phyloP scores from a whole-genome alignment of 768 basidiomycete species.

The Pilatotrama ljubarskyi region DNA sequence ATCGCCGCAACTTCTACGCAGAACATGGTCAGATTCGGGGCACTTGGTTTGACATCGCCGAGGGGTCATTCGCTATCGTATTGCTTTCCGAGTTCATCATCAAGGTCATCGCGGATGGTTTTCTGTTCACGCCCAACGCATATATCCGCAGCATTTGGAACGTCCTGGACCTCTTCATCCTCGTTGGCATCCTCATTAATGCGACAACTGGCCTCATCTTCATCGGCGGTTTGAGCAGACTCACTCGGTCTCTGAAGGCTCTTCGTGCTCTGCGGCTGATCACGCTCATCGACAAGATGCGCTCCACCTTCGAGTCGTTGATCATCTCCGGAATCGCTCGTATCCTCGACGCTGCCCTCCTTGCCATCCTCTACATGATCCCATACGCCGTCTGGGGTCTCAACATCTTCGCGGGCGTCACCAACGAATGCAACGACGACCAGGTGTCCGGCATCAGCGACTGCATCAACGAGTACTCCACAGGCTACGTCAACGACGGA shows the following conservation, averaged over 20 bases:
- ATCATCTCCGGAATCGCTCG: conserved; percentile 83
- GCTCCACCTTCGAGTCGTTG: conserved; percentile 82
- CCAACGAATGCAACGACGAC: conserved; percentile 83
- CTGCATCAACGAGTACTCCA: conserved; percentile 71
- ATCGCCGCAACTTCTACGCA: conserved; percentile 71
- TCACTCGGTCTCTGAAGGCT: conserved; percentile 84
- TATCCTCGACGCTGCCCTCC: conserved; percentile 86
- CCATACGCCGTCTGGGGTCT: conserved; percentile 93
- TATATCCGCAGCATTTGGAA: conserved; percentile 95
- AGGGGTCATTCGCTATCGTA: conserved; percentile 65
- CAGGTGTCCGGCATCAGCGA: conserved; percentile 52
- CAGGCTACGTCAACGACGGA: conserved; percentile 56
- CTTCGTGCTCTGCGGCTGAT: conserved; percentile 87
- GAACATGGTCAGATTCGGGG: conserved; percentile 58
- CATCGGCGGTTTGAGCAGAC: conserved; percentile 76
- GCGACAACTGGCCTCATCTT: conserved; percentile 70
- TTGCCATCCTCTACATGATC: conserved; percentile 90
- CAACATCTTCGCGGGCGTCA: conserved; percentile 85
- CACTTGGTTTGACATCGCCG: conserved; percentile 88
- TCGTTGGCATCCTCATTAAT: conserved; percentile 75
- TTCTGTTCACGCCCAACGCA: conserved; percentile 87
- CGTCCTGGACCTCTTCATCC: conserved; percentile 82
- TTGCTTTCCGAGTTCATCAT: conserved; percentile 83
- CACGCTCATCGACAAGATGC: conserved; percentile 84
- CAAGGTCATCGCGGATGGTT: conserved; percentile 92